Evolutionary conservation across 345 rosid genomes (phyloP).

Genomic region (Eucalyptus fibrosa): DNA sequence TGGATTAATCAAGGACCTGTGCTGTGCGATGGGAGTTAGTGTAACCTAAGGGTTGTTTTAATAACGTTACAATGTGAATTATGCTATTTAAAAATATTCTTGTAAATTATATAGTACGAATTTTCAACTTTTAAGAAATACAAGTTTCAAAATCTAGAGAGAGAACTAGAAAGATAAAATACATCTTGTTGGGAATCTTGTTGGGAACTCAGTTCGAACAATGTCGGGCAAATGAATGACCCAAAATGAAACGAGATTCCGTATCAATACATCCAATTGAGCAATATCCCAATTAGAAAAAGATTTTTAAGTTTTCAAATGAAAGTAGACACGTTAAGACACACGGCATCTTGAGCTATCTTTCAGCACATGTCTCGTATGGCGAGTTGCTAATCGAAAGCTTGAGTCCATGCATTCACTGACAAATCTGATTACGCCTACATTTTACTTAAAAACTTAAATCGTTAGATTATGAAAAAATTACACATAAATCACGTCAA

Average conservation of each 20-base stretch:
- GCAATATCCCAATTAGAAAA: no score
- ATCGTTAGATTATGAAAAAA: not conserved
- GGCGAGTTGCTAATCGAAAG: not conserved
- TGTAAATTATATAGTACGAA: not conserved
- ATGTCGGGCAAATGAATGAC: not conserved
- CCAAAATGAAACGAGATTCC: not conserved
- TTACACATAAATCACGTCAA: not conserved
- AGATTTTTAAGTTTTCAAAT: not conserved
- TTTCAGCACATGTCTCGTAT: not conserved
- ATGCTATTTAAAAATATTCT: not conserved
- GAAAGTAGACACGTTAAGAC: not conserved
- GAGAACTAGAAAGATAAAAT: not conserved
- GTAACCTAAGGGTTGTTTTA: not conserved
- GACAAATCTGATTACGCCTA: not conserved
- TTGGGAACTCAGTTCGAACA: not conserved
- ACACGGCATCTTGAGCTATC: not conserved
- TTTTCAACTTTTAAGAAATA: not conserved
- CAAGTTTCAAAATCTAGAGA: not conserved
- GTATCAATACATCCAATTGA: no score
- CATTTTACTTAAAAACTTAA: not conserved
- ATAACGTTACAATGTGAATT: not conserved
- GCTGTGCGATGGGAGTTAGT: not conserved
- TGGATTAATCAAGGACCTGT: not conserved
- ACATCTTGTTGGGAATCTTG: not conserved
- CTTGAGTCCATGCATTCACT: not conserved